Conservation (phyloP, 2,329 filamentous ascomycete species). For the Grosmannia clavigera region DNA sequence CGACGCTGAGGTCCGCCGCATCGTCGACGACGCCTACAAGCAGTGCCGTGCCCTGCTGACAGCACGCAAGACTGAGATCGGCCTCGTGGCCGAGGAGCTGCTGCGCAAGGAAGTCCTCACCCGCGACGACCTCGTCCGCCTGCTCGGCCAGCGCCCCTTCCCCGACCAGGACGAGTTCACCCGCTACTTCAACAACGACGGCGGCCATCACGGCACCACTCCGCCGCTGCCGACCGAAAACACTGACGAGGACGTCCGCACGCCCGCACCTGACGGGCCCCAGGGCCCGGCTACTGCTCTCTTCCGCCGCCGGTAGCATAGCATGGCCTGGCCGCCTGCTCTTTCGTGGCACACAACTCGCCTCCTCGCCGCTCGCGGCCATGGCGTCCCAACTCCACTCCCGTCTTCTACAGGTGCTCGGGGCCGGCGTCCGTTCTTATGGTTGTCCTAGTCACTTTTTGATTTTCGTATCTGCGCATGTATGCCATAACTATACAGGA, state of each 20-base stretch:
- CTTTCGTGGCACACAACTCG: neutral
- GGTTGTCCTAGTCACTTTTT: neutral
- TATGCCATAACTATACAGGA: neutral
- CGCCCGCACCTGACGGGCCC: neutral
- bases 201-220: constrained; percentile 39
- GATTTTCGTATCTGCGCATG: neutral
- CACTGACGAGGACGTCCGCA: constrained; percentile 4
- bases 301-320: neutral
- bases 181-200: constrained; percentile 73
- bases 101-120: constrained; percentile 83
- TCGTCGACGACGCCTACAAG: constrained; percentile 85
- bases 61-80: constrained; percentile 79
- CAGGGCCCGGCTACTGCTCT: constrained; percentile 3
- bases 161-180: constrained; percentile 79
- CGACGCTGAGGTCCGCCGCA: constrained; percentile 79
- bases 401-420: neutral
- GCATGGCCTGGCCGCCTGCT: too few species aligned
- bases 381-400: neutral
- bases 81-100: constrained; percentile 84
- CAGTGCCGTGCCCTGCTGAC: constrained; percentile 74
- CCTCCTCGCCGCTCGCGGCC: neutral
- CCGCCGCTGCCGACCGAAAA: constrained; percentile 37
- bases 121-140: constrained; percentile 80
- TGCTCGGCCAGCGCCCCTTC: constrained; percentile 76
- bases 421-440: neutral